phyloP scores from a whole-genome alignment of 768 basidiomycete species.

The Suillus paluster region DNA sequence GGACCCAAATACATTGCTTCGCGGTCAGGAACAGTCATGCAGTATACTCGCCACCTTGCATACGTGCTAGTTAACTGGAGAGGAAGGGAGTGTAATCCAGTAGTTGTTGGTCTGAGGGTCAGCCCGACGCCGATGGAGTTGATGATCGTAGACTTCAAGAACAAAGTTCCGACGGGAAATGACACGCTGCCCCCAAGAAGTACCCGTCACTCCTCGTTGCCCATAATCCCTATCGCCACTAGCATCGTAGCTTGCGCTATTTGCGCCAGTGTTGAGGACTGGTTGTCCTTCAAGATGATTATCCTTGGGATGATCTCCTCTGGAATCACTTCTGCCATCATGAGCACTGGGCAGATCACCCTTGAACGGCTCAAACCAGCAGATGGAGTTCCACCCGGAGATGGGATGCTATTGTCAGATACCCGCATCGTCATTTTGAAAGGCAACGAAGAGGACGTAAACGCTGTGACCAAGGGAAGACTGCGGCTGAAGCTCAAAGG shows the following conservation, averaged over 20 bases:
- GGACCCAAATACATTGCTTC: slow-evolving; percentile 78
- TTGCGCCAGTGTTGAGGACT: slow-evolving; percentile 27
- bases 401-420: slow-evolving; percentile 29
- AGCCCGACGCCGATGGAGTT: slow-evolving; percentile 17
- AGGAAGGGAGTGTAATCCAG: slow-evolving; percentile 15
- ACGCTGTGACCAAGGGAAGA: slow-evolving; percentile 31
- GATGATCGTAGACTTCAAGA: slow-evolving; percentile 6
- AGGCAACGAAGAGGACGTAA: slow-evolving; percentile 33
- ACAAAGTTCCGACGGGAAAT: not conserved
- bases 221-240: slow-evolving; percentile 24
- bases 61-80: slow-evolving; percentile 43
- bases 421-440: slow-evolving; percentile 27
- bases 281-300: slow-evolving; percentile 31
- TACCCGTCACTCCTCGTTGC: slow-evolving; percentile 10
- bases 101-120: slow-evolving; percentile 12
- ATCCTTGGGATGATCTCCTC: slow-evolving; percentile 33
- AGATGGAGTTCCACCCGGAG: slow-evolving; percentile 28
- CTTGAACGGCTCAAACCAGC: slow-evolving; percentile 30
- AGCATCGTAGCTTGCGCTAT: slow-evolving; percentile 26
- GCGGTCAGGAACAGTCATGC: slow-evolving; percentile 56
- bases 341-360: slow-evolving; percentile 28
- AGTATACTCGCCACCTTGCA: slow-evolving; percentile 56
- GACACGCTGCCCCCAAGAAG: slow-evolving; percentile 7
- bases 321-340: slow-evolving; percentile 29
- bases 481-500: slow-evolving; percentile 29